Percentiles rank a stretch among this genome's conserved stretches.
phyloP scores from a whole-genome alignment of 306 rosid genomes.

The Luffa acutangula region DNA sequence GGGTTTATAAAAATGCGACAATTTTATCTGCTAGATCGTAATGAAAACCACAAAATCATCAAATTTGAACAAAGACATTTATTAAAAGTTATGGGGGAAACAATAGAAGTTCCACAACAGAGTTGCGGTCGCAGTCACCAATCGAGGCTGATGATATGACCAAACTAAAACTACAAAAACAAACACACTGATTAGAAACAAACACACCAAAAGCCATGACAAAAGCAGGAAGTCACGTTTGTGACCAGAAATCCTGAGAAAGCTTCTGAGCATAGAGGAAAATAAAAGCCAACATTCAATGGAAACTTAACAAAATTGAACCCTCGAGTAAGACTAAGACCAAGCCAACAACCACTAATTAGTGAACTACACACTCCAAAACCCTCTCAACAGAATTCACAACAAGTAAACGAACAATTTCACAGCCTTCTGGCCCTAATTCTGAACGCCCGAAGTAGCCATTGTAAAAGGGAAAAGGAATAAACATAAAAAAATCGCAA shows the following conservation, averaged over 20 bases:
- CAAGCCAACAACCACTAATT: not conserved
- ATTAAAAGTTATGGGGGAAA: not conserved
- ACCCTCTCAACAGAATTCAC: not conserved
- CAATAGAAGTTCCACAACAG: not conserved
- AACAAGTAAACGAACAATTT: not conserved
- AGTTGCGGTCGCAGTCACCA: too few relatives aligned
- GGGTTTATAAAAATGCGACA: not conserved
- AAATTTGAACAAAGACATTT: not conserved
- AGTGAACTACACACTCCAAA: not conserved
- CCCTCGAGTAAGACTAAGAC: not conserved
- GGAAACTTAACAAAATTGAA: not conserved
- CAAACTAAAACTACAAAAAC: not conserved
- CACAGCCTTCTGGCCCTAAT: not conserved
- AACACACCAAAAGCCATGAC: too few relatives aligned
- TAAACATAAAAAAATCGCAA: not conserved
- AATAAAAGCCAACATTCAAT: not conserved
- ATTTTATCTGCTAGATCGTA: not conserved
- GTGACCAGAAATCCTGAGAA: not conserved
- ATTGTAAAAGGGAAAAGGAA: not conserved
- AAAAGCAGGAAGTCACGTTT: not conserved
- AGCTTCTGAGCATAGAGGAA: not conserved
- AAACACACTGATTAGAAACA: not conserved
- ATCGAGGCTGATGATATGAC: not conserved
- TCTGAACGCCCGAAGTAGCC: not conserved
- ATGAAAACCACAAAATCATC: not conserved